Evolutionary conservation across 2,329 filamentous ascomycete genomes (phyloP).

Genomic region (Trichophyton benhamiae): DNA sequence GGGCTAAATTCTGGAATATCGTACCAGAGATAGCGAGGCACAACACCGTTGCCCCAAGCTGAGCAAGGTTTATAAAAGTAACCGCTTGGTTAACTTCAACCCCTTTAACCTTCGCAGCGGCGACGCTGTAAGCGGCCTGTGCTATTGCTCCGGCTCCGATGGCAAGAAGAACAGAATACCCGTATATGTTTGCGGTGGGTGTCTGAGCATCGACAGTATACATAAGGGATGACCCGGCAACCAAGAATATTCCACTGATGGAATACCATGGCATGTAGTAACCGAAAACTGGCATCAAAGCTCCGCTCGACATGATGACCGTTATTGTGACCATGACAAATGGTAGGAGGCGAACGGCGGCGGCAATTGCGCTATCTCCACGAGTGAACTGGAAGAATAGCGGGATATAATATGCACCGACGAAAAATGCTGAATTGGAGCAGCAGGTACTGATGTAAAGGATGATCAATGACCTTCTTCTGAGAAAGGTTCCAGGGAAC

Average conservation of each 20-base stretch:
- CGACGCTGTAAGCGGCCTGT: slow-evolving; percentile 29
- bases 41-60: neutral
- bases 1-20: slow-evolving; percentile 21
- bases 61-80: slow-evolving; percentile 31
- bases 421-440: slow-evolving; percentile 26
- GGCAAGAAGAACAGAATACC: slow-evolving; percentile 29
- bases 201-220: slow-evolving; percentile 12
- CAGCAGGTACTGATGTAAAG: slow-evolving; percentile 34
- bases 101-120: slow-evolving; percentile 25
- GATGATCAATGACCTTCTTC: slow-evolving; percentile 27
- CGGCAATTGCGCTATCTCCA: slow-evolving; percentile 26
- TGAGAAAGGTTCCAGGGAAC: slow-evolving; percentile 40
- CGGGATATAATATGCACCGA: slow-evolving; percentile 42
- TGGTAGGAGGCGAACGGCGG: slow-evolving; percentile 24
- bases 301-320: slow-evolving; percentile 15
- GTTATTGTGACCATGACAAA: slow-evolving; percentile 20
- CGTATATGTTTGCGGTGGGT: slow-evolving; percentile 17
- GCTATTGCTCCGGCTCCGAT: slow-evolving; percentile 25
- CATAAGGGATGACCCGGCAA: slow-evolving; percentile 16
- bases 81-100: slow-evolving; percentile 23
- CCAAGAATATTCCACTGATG: slow-evolving; percentile 18
- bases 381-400: slow-evolving; percentile 44
- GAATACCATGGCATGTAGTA: slow-evolving; percentile 22
- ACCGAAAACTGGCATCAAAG: slow-evolving; percentile 15
- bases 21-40: slow-evolving; percentile 5